Evolutionary conservation across 75 land plant genomes (phyloP), one percentile per base, ranked within the genome.

Genomic region (Chamaecyparis obtusa): DNA sequence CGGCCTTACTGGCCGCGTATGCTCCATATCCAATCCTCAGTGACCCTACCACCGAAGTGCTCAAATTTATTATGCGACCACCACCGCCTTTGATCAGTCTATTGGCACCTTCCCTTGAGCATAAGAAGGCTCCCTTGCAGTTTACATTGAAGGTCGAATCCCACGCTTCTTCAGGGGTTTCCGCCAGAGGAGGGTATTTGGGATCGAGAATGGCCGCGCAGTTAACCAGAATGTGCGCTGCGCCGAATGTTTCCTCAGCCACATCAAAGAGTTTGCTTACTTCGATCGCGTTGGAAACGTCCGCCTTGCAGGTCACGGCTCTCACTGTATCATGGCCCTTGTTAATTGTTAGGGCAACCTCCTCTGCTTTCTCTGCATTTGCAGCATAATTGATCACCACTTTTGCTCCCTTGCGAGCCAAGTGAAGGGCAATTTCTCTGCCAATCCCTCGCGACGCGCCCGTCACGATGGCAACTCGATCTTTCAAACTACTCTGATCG

Each of bases 381-480:
- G 89, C 74, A 81, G 85, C 30, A 88, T 94, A 93, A 82, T 74
- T 72, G 85, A 94, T 54, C 17, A 93, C 91, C 41, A 94, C 88
- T 43, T 79, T 75, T 27, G 94, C 94, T 51, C 95, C 95, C 32
- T 91, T 91, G 55, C 72, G 69, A 27, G 94, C 92, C 49, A 94
- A 84, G 41, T 86, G 85, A 84, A 89, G 83, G 35, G 92, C 86
- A 37, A 94, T 89, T 41, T 85, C 94, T 15, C 90, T 86, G 81
- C 95, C 95, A n/a, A 93, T 93, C 54, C 95, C 95, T 43, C 94
- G 87, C 33, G 93, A 93, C 3, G 89, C 92, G 35, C 95, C 95
- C 16, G 94, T 94, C 21, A 94, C 93, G 85, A 94, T 91, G 64
- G 93, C 94, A 5, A 88, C 86, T 35, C 90, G 90, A 57, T 87